Conservation (phyloP, 2,329 filamentous ascomycete genomes). For the Hypoxylon sp. region DNA sequence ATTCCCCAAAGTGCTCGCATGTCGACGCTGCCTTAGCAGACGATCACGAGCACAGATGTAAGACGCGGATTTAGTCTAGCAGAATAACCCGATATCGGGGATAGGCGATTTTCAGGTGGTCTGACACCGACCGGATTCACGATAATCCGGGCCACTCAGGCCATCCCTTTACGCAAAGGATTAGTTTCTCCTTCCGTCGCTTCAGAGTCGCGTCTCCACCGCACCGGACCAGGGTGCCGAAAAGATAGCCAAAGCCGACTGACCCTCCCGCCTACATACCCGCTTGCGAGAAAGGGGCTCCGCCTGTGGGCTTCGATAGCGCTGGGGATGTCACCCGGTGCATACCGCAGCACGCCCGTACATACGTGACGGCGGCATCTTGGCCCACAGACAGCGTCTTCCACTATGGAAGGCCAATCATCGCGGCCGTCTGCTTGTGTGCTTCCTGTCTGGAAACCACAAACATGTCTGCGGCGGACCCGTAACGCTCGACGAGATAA, state of each 20-base stretch:
- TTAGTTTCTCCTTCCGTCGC: neutral
- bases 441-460: neutral
- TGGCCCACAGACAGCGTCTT: conserved; percentile 1
- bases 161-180: neutral
- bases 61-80: no score
- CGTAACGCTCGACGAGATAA: conserved; percentile 1
- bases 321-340: neutral
- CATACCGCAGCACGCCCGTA: no score
- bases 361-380: neutral
- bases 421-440: neutral
- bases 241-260: no score
- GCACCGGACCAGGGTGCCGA: neutral
- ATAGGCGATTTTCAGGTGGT: conserved; percentile 12
- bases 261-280: no score
- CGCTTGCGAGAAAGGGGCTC: neutral
- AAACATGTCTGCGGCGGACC: conserved; percentile 8
- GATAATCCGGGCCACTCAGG: neutral
- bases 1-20: neutral
- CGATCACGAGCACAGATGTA: no score
- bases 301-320: neutral
- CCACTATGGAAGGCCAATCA: conserved; percentile 10
- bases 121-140: neutral
- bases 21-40: neutral
- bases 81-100: conserved; percentile 19
- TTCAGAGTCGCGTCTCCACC: neutral